These are phyloP conservation scores for Ustilago nuda DNA, from an alignment of 1,284 basidiomycete genomes.

Conservation along the genomic window DNA sequence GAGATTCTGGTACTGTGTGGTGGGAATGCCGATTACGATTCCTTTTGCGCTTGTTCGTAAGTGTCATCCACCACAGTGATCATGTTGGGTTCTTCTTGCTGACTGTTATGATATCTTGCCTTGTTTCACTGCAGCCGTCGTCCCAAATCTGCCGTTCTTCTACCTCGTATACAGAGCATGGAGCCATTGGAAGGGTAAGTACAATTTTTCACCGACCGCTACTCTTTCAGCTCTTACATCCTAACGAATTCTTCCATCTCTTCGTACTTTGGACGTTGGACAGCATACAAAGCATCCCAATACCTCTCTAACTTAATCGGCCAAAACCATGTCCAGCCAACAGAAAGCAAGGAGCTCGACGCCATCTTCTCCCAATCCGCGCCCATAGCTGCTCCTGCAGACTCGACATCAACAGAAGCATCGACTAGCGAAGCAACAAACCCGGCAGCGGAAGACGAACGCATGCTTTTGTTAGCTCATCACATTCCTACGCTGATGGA, in stretches of 20 bases:
- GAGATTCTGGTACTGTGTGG: slow-evolving; percentile 54
- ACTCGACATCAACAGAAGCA: slow-evolving; percentile 10
- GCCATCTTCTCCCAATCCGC: slow-evolving; percentile 36
- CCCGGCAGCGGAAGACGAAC: slow-evolving; percentile 23
- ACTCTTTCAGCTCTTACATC: too few relatives aligned
- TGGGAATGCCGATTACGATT: slow-evolving; percentile 63
- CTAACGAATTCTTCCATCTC: background rate
- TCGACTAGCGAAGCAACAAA: slow-evolving; percentile 1
- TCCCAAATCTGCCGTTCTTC: slow-evolving; percentile 68
- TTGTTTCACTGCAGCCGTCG: slow-evolving; percentile 41
- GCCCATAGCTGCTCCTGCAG: slow-evolving; percentile 12
- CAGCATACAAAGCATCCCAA: slow-evolving; percentile 60
- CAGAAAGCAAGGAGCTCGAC: slow-evolving; percentile 55
- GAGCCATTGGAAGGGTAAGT: slow-evolving; percentile 62
- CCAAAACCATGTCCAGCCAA: slow-evolving; percentile 50
- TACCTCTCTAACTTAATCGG: slow-evolving; percentile 53
- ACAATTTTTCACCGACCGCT: too few relatives aligned
- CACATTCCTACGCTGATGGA: slow-evolving; percentile 46
- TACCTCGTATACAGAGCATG: slow-evolving; percentile 67
- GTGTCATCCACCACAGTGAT: slow-evolving; percentile 4
- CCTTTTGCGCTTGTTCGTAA: slow-evolving; percentile 64
- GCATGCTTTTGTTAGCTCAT: slow-evolving; percentile 38
- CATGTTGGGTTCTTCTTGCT: background rate
- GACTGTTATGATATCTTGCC: background rate
- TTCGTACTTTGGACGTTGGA: background rate